Base-by-base conservation (phyloP, 2,329 filamentous ascomycete species). In the Amphichorda felina region DNA sequence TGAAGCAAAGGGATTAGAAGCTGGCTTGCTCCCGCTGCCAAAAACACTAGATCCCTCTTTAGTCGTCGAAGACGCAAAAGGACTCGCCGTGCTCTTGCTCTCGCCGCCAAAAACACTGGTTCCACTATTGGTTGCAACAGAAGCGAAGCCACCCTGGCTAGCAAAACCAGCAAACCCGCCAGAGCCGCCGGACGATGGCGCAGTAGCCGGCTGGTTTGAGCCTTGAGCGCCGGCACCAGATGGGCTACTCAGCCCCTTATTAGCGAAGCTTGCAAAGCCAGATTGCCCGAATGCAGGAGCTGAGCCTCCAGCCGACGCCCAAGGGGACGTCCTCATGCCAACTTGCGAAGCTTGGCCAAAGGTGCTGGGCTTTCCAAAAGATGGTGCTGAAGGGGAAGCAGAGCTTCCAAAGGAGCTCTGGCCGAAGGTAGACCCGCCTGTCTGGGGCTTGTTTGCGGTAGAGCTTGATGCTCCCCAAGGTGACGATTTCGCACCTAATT, bases 121-220 rank as follows among this genome's bases (percentile, higher is more conserved):
- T 11, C 50, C 51, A 21, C 7, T 36, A 29, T 36, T 52, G 33
- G 49, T 58, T 29, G 46, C 59, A 21, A 54, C 48, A 10, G 69
- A 62, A 6, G 59, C 66, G 49, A 80, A 80, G 2, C 72, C 74
- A 3, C 68, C 58, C 39, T 69, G 62, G 19, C 51, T 61, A 4
- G 72, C 67, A 47, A 77, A 77, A 18, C 58, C 59, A 17, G 73
- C 63, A 45, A 75, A 74, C 0, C 67, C 69, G 21, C 65, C 61
- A 9, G 60, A 56, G 6, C 59, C 48, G 29, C 54, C 6, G 8
- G 31, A 24, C 22, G 31, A 21, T 11, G 31, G 8, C 8, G 31
- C 11, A 22, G 31, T 35, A n/a, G 37, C 37, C 6, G 46, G 11
- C 5, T 26, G 30, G 16, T 33, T 34, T 24, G 32, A 31, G 33